phyloP scores from a whole-genome alignment of 305 asterid genomes.

The Stenogyne calaminthoides region DNA sequence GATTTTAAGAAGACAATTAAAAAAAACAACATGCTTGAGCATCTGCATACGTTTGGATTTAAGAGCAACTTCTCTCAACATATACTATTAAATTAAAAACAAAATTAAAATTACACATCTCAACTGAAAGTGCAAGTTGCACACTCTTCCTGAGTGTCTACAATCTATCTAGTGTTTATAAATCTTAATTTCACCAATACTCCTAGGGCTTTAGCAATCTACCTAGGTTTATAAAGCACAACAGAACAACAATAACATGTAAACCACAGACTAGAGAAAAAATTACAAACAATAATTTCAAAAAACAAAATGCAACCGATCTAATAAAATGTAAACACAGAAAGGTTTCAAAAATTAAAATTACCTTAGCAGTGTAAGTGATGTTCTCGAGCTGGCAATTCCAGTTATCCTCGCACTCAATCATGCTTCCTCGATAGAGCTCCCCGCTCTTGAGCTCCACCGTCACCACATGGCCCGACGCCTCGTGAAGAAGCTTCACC shows the following conservation, averaged over 20 bases:
- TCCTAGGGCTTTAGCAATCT: constrained; percentile 6
- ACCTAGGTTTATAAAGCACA: constrained; percentile 21
- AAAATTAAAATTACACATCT: not conserved
- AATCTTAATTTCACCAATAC: not conserved
- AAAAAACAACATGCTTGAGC: not conserved
- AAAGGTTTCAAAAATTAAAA: not conserved
- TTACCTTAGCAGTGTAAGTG: constrained; percentile 59
- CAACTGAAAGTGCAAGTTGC: not conserved
- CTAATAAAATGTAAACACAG: not conserved
- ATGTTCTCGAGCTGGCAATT: constrained; percentile 92
- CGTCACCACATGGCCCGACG: constrained; percentile 85
- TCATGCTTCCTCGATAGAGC: constrained; percentile 88
- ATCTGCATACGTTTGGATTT: not conserved
- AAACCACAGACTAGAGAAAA: not conserved
- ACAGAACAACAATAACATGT: constrained; percentile 8
- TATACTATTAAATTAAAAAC: not conserved
- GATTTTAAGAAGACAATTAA: not conserved
- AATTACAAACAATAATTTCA: not conserved
- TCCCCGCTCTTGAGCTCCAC: constrained; percentile 93
- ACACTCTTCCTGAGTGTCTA: not conserved
- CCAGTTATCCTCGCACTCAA: constrained; percentile 95
- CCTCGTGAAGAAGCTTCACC: constrained; percentile 95
- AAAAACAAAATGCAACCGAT: not conserved
- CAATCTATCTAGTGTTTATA: constrained; percentile 9
- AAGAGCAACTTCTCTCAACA: not conserved